Percentiles rank a stretch among this genome's conserved stretches.
Conservation (phyloP, 1,284 basidiomycete genomes). For the Exsudoporus floridanus region DNA sequence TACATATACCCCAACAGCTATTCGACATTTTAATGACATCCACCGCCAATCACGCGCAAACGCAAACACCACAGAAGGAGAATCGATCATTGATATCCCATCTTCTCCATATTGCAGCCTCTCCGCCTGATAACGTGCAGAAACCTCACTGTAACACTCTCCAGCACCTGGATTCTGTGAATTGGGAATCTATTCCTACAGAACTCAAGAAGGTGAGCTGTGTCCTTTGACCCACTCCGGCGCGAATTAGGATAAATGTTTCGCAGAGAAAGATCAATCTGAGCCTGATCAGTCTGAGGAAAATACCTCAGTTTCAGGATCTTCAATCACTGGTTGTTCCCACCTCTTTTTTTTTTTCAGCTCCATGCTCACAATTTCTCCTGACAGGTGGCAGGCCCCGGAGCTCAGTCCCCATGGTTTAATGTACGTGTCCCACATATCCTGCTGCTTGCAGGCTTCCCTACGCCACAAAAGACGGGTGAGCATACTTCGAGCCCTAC, state of each 20-base stretch:
- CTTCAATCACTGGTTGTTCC: constrained; percentile 50
- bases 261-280: constrained; percentile 60
- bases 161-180: constrained; percentile 52
- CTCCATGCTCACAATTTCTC: neutral
- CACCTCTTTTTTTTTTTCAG: neutral
- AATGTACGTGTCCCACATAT: constrained; percentile 44
- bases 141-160: constrained; percentile 57
- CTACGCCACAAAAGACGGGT: constrained; percentile 43
- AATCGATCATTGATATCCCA: constrained; percentile 42
- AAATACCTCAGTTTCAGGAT: constrained; percentile 49
- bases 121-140: constrained; percentile 52
- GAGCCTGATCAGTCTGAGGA: constrained; percentile 50
- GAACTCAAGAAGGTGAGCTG: constrained; percentile 57
- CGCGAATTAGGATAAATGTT: neutral
- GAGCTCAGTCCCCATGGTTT: constrained; percentile 55
- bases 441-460: constrained; percentile 51
- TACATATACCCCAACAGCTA: constrained; percentile 16
- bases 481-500: neutral
- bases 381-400: constrained; percentile 39
- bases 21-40: constrained; percentile 34
- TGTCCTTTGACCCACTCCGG: neutral
- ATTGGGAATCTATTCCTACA: constrained; percentile 61
- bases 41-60: constrained; percentile 8
- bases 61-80: constrained; percentile 33
- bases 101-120: constrained; percentile 62